Evolutionary conservation across 1,139 yeast genomes (phyloP).

Genomic region (Taiozyma sp.): DNA sequence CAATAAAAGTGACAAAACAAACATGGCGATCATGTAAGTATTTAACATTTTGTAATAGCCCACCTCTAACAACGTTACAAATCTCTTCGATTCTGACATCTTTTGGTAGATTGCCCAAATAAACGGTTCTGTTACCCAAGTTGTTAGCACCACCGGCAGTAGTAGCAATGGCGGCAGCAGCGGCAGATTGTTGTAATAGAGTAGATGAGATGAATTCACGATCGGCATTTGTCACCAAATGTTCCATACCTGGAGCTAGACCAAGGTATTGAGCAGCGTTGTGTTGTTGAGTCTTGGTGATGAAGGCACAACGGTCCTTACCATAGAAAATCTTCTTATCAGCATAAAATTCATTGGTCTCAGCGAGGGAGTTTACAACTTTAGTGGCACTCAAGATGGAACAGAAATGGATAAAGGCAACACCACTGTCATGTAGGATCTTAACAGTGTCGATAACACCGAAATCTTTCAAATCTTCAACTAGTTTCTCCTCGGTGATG

Average conservation of each 20-base stretch:
- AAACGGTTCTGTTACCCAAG: conserved; percentile 87
- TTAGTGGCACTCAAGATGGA: conserved; percentile 80
- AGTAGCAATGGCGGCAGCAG: conserved; percentile 75
- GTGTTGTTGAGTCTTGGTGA: conserved; percentile 93
- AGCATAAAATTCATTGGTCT: conserved; percentile 50
- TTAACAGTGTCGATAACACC: conserved; percentile 84
- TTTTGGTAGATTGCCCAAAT: conserved; percentile 81
- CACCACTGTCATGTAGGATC: conserved; percentile 64
- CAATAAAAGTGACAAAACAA: conserved; percentile 88
- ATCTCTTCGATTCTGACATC: conserved; percentile 87
- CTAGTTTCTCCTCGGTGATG: conserved; percentile 55
- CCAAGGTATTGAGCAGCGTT: conserved; percentile 96
- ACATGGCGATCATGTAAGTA: conserved; percentile 83
- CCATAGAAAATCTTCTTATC: conserved; percentile 75
- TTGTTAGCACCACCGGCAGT: conserved; percentile 76
- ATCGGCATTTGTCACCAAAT: conserved; percentile 75
- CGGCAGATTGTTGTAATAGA: conserved; percentile 60
- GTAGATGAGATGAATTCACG: conserved; percentile 49
- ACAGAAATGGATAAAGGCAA: conserved; percentile 85
- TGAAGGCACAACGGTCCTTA: conserved; percentile 77
- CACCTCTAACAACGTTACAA: conserved; percentile 93
- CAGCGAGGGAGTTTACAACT: conserved; percentile 65
- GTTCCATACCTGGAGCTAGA: conserved; percentile 85
- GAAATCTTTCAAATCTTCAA: conserved; percentile 60
- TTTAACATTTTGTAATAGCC: conserved; percentile 68